Evolutionary conservation across 106 monocot species (phyloP).

Genomic region (Allium fistulosum): DNA sequence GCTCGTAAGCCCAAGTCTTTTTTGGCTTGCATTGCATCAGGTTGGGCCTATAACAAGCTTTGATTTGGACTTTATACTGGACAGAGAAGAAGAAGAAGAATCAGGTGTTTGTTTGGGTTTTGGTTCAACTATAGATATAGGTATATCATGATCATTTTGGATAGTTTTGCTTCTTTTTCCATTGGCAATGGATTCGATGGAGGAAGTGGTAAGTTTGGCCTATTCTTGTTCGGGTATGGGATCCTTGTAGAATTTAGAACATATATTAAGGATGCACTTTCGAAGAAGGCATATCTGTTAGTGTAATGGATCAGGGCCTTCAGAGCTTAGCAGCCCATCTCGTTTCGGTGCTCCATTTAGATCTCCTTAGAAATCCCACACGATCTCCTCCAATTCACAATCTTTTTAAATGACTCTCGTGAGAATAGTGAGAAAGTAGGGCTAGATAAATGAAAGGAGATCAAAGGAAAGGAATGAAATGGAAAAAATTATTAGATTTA

Average conservation of each 20-base stretch:
- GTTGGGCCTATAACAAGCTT: constrained; percentile 25
- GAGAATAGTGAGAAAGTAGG: no score
- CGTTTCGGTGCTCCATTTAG: constrained; percentile 38
- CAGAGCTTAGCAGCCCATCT: constrained; percentile 41
- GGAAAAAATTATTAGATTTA: no score
- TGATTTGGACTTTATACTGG: constrained; percentile 2
- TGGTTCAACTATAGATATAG: constrained; percentile 3
- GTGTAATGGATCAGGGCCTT: constrained; percentile 43
- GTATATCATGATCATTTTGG: constrained; percentile 9
- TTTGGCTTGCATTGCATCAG: constrained; percentile 32
- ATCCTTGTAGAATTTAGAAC: constrained; percentile 61
- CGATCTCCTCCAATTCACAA: no score
- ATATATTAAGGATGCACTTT: constrained; percentile 54
- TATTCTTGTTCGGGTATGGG: constrained; percentile 27
- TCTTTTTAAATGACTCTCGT: no score
- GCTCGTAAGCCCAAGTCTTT: constrained; percentile 35
- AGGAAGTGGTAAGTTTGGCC: constrained; percentile 29
- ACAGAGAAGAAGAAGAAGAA: not conserved
- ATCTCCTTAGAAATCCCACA: no score
- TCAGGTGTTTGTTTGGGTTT: constrained; percentile 1
- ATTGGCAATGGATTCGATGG: constrained; percentile 27
- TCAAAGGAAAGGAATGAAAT: no score
- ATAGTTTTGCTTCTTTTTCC: constrained; percentile 11
- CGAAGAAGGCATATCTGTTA: constrained; percentile 67
- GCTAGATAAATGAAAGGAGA: no score